Conservation (phyloP, 202 grass and related monocot species). For the Zizania palustris region DNA sequence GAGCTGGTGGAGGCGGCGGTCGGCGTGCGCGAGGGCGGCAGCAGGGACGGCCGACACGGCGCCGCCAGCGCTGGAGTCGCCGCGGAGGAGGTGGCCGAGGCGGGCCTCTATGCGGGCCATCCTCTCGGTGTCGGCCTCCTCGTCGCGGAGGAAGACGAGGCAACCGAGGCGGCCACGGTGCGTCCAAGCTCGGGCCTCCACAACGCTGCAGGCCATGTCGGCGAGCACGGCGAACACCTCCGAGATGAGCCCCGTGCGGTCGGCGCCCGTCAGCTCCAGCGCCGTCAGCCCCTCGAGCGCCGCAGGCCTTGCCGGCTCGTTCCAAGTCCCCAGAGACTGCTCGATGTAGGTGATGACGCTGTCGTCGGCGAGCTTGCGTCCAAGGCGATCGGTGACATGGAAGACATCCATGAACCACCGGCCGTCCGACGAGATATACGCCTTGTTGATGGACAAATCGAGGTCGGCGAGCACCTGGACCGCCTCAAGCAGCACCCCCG, state of each 20-base stretch:
- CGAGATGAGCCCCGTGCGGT: constrained; percentile 81
- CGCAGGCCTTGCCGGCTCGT: constrained; percentile 40
- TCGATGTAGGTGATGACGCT: constrained; percentile 78
- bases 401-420: constrained; percentile 99
- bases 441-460: constrained; percentile 79
- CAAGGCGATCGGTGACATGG: constrained; percentile 87
- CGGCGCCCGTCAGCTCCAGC: constrained; percentile 76
- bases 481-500: constrained; percentile 78
- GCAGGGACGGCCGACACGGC: constrained; percentile 41
- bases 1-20: constrained; percentile 86
- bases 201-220: constrained; percentile 70
- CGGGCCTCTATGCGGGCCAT: constrained; percentile 60
- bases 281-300: constrained; percentile 57
- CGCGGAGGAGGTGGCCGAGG: constrained; percentile 66
- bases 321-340: constrained; percentile 78
- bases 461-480: constrained; percentile 90
- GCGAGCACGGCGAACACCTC: constrained; percentile 93
- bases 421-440: constrained; percentile 86
- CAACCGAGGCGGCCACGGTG: constrained; percentile 79
- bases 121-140: constrained; percentile 28
- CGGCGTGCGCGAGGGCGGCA: constrained; percentile 45
- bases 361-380: constrained; percentile 82
- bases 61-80: constrained; percentile 35
- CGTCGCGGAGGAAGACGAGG: constrained; percentile 59
- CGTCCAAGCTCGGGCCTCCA: constrained; percentile 71